Base-by-base conservation (phyloP, 2,329 filamentous ascomycete genomes). In the Rutstroemia sydowiana region DNA sequence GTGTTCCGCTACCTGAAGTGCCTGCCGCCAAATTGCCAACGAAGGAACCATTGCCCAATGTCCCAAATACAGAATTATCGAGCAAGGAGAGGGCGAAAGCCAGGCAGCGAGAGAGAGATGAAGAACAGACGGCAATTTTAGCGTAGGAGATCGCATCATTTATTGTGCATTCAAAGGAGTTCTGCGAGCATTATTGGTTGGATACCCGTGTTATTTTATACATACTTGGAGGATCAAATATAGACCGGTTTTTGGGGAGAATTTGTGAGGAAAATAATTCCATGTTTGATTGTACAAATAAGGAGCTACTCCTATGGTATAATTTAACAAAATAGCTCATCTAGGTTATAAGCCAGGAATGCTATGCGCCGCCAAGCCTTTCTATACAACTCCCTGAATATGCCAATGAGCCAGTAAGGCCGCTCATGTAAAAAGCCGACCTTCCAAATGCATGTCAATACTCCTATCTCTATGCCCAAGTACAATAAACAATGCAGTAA, bases 1-100 rank as follows among this genome's bases (percentile, higher is more conserved):
- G 69, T 31, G 56, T 62, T 39, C 55, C 59, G 9, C 51, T 66
- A 32, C 65, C 66, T 28, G 57, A 60, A 44, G 65, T 62, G 31
- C 65, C 65, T n/a, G 59, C 57, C 7, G 59, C 45, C 7, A 50
- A 54, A 31, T 42, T 61, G 13, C 57, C 51, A 26, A 45, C 28
- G 14, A 52, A 54, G 41, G 48, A 46, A 45, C 52, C 59, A 2
- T 52, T 66, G 16, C 65, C 65, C 26, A 57, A 61, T 43, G 65
- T 61, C 30, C 65, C 65, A n/a, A 61, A 55, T 13, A 59, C 49
- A 20, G 54, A 57, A 44, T 50, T 61, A 20, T 57, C 51, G 16
- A 50, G 37, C 21, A 54, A 54, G 41, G 58, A 61, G 26, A 61
- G 64, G 46, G 64, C 59, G 5, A 61, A 61, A 39, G 59, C 57